These are phyloP conservation scores for Aureobasidium subglaciale DNA, from an alignment of 2,329 filamentous ascomycete species.

Conservation along the genomic window DNA sequence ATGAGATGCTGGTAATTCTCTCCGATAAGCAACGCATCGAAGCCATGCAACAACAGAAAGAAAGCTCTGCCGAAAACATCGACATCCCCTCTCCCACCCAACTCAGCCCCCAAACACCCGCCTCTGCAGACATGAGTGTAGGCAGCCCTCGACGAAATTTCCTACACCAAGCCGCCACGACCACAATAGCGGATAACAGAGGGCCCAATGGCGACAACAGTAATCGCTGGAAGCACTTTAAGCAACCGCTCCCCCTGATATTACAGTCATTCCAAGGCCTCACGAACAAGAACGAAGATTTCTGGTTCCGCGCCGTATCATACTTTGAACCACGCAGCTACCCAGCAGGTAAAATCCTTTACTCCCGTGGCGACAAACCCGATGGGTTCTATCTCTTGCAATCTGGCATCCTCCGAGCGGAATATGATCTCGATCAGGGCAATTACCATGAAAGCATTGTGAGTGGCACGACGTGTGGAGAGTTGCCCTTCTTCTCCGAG, in stretches of 20 bases:
- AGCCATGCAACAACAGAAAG: conserved; percentile 3
- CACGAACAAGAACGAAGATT: conserved; percentile 81
- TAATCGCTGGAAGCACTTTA: conserved; percentile 72
- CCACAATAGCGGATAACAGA: conserved; percentile 47
- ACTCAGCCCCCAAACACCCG: conserved; percentile 4
- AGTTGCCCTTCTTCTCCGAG: conserved; percentile 92
- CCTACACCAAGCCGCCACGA: conserved; percentile 69
- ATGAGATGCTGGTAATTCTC: conserved; percentile 64
- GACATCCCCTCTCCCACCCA: conserved; percentile 17
- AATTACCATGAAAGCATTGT: conserved; percentile 86
- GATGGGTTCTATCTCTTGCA: conserved; percentile 88
- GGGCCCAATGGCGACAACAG: neutral
- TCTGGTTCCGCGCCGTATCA: conserved; percentile 75
- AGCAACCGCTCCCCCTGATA: conserved; percentile 83
- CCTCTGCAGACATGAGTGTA: conserved; percentile 27
- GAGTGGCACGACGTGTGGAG: conserved; percentile 88
- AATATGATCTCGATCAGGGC: conserved; percentile 87
- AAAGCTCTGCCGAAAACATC: conserved; percentile 43
- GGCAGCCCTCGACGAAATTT: conserved; percentile 76
- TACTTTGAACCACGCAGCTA: conserved; percentile 70
- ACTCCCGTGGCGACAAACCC: conserved; percentile 65
- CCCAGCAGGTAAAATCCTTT: conserved; percentile 64
- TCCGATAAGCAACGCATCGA: conserved; percentile 26
- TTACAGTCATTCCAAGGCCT: conserved; percentile 92
- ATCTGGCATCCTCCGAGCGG: conserved; percentile 77